phyloP scores from a whole-genome alignment of 2,329 filamentous ascomycete species.

The Microcyclosporella mali region DNA sequence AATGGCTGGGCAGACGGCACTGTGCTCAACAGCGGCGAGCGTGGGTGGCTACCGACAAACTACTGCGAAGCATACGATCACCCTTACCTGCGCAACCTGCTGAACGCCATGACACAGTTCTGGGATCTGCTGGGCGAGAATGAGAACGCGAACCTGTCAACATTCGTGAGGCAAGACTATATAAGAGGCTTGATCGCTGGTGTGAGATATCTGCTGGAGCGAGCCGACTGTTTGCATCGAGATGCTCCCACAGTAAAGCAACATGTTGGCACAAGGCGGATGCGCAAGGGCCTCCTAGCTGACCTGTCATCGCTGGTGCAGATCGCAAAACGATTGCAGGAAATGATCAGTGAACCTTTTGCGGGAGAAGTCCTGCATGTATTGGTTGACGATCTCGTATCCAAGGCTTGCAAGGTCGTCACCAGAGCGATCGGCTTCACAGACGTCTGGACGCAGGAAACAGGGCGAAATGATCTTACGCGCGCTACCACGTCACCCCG shows the following conservation, averaged over 20 bases:
- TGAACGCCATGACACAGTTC: conserved; percentile 82
- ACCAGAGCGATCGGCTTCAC: conserved; percentile 83
- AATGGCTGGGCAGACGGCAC: conserved; percentile 99
- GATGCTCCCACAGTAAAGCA: conserved; percentile 69
- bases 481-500: conserved; percentile 5
- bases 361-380: conserved; percentile 59
- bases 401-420: conserved; percentile 92
- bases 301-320: conserved; percentile 88
- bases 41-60: conserved; percentile 96
- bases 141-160: conserved; percentile 61
- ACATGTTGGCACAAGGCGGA: conserved; percentile 68
- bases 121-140: conserved; percentile 77
- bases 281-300: conserved; percentile 79
- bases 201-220: conserved; percentile 82
- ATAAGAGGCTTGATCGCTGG: conserved; percentile 92
- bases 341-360: conserved; percentile 53
- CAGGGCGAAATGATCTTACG: conserved; percentile 5
- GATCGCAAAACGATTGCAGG: conserved; percentile 77
- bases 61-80: conserved; percentile 96
- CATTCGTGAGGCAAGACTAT: conserved; percentile 87
- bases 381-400: conserved; percentile 83
- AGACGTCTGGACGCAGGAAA: conserved; percentile 61
- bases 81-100: conserved; percentile 72
- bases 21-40: conserved; percentile 71
- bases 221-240: conserved; percentile 77